Conservation (phyloP, 2,329 filamentous ascomycete species). For the Fragosphaeria purpurea region DNA sequence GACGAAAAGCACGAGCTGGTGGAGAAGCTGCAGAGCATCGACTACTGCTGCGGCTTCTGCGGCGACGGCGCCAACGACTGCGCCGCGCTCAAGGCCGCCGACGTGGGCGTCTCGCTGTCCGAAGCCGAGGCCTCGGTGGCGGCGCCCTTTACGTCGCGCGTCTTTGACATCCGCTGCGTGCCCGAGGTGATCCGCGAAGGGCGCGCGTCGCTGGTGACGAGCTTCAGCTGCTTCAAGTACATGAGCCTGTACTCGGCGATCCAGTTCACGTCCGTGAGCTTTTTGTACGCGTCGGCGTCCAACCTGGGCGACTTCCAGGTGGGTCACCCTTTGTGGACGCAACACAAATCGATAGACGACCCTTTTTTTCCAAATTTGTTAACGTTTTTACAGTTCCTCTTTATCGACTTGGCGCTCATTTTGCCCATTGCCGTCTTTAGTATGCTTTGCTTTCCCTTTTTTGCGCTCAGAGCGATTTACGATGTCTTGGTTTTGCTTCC, state of each 20-base stretch:
- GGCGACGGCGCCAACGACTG: constrained; percentile 97
- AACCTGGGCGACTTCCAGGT: constrained; percentile 94
- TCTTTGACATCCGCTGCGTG: constrained; percentile 95
- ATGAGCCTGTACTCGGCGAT: constrained; percentile 99
- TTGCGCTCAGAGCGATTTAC: neutral
- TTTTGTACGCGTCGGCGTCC: constrained; percentile 85
- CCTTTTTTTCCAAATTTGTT: neutral
- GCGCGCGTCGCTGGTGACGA: constrained; percentile 89
- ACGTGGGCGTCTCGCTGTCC: constrained; percentile 93
- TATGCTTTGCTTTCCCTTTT: constrained; percentile 28
- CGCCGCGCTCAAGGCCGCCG: constrained; percentile 89
- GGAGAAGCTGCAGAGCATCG: constrained; percentile 91
- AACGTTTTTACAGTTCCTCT: constrained; percentile 58
- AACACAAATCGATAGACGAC: no score
- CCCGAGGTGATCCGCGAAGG: constrained; percentile 90
- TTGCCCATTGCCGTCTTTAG: constrained; percentile 94
- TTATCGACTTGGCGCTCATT: constrained; percentile 87
- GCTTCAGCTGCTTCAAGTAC: constrained; percentile 99
- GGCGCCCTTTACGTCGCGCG: constrained; percentile 89
- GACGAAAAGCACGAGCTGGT: constrained; percentile 98
- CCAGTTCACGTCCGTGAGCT: constrained; percentile 94
- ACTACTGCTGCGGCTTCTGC: constrained; percentile 92
- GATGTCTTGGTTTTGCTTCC: neutral
- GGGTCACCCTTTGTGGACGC: neutral
- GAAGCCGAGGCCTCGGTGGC: constrained; percentile 96